Base-by-base conservation (phyloP, 2,329 filamentous ascomycete species). In the Diaporthe batatas region DNA sequence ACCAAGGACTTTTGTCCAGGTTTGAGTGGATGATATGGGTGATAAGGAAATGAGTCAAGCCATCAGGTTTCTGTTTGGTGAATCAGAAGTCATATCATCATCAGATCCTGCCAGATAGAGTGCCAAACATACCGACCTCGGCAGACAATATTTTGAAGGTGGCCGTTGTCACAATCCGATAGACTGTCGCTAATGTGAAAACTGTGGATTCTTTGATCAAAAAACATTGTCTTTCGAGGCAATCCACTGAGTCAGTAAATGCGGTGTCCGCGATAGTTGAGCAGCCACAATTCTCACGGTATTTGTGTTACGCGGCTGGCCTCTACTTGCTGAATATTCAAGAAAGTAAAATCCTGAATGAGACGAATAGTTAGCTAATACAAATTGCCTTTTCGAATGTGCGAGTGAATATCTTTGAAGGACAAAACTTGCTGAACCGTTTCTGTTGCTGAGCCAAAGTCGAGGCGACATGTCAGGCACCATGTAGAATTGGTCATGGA, bases 401-500 rank as follows among this genome's bases (percentile, higher is more conserved):
- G 14, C 39, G 12, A 18, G 14, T 42, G 16, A 18, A 42, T 3
- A 14, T 42, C 14, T 42, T 42, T 14, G 16, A 42, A 42, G 39
- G 12, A 16, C 16, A 16, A 42, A 16, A 42, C 14, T 42, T 42
- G 39, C 16, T 12, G 39, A 42, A 42, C 12, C 12, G 39, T 14
- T 14, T 42, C 39, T 12, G 39, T 42, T 12, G 18, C 2, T 21
- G 18, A 44, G 11, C 42, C 42, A 18, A 47, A 47, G 18, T n/a
- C 6, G 44, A 10, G 29, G 59, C 44, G 44, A 51, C 44, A 36
- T 36, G 62, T 65, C 62, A 65, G 44, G 59, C n/a, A n/a, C 59
- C 29, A 25, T 36, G 32, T 51, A 39, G 11, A 65, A 49, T 65
- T 65, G 62, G 62, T 65, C 62, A 65, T 51, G 29, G 44, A 65